phyloP scores from a whole-genome alignment of 345 rosid genomes.

The Aegle marmelos region DNA sequence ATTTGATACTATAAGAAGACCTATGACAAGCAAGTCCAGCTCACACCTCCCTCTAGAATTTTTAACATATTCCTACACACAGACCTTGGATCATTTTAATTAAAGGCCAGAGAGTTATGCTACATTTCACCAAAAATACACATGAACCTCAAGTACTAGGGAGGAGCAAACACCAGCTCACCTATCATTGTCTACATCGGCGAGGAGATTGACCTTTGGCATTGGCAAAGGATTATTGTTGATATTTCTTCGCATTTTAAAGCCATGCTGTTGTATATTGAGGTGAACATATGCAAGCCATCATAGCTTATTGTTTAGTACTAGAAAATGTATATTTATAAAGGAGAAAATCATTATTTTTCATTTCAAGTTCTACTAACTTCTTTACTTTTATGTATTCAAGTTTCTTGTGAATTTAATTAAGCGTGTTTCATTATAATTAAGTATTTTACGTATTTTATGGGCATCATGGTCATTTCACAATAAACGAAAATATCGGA shows the following conservation, averaged over 20 bases:
- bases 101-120: constrained; percentile 26
- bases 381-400: no score
- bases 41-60: constrained; percentile 16
- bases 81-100: constrained; percentile 34
- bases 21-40: neutral
- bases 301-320: no score
- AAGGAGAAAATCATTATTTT: no score
- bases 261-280: constrained; percentile 25
- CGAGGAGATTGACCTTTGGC: neutral
- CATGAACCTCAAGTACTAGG: constrained; percentile 25
- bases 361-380: no score
- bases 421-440: no score
- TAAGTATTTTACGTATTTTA: no score
- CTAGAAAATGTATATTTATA: no score
- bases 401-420: no score
- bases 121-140: constrained; percentile 27
- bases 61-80: constrained; percentile 14
- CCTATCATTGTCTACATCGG: constrained; percentile 20
- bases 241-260: constrained; percentile 23
- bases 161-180: constrained; percentile 19
- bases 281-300: constrained; percentile 10
- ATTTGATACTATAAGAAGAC: neutral
- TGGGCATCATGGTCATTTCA: no score
- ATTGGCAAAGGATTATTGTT: neutral
- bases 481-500: no score